Conservation (phyloP, 2,329 filamentous ascomycete species). For the Fusarium phyllophilum region DNA sequence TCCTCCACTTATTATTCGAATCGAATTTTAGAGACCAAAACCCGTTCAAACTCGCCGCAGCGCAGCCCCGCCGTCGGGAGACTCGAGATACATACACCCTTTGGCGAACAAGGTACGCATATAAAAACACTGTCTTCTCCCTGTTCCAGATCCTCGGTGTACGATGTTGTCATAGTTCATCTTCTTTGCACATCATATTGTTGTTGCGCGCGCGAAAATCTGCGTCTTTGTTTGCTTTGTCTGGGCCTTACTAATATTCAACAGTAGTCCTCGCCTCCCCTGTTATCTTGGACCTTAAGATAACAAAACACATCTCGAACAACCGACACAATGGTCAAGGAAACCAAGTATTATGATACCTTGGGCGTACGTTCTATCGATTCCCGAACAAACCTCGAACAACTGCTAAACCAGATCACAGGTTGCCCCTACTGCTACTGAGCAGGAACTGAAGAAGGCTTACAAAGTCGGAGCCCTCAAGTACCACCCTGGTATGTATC, state of each 20-base stretch:
- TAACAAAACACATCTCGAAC: constrained; percentile 5
- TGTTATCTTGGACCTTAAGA: constrained; percentile 8
- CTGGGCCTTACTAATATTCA: constrained; percentile 35
- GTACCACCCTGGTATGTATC: constrained; percentile 80
- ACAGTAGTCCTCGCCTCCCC: constrained; percentile 28
- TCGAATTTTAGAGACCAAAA: constrained; percentile 38
- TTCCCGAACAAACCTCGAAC: neutral
- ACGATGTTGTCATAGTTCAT: neutral
- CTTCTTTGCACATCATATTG: neutral
- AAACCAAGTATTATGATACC: constrained; percentile 81
- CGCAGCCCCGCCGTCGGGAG: constrained; percentile 42
- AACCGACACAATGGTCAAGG: constrained; percentile 74
- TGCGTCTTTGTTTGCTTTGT: constrained; percentile 17
- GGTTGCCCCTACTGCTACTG: constrained; percentile 82
- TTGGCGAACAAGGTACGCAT: constrained; percentile 42
- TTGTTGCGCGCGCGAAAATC: constrained; percentile 6
- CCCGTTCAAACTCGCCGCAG: constrained; percentile 39
- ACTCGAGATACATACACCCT: constrained; percentile 36
- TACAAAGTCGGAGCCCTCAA: constrained; percentile 87
- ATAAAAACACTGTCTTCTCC: neutral
- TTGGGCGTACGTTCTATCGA: constrained; percentile 71
- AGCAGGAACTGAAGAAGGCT: constrained; percentile 89
- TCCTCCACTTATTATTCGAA: constrained; percentile 41
- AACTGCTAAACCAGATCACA: constrained; percentile 51
- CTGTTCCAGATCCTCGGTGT: neutral